Conservation (phyloP, 2,329 filamentous ascomycete species). For the Colletotrichum viniferum region DNA sequence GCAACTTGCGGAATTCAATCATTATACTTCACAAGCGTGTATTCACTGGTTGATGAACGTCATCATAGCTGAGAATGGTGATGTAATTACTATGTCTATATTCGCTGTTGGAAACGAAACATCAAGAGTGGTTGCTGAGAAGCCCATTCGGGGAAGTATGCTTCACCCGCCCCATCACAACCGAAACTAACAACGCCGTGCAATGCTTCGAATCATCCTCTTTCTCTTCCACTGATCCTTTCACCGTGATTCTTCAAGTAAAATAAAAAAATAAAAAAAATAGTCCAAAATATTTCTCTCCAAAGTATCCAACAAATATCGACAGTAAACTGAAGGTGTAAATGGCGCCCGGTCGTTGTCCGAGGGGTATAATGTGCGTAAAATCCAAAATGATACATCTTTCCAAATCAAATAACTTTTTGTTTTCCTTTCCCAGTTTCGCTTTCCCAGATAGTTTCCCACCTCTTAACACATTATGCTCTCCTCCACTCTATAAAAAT, state of each 20-base stretch:
- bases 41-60: background rate
- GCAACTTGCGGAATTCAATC: background rate
- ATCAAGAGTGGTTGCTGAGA: constrained; percentile 1
- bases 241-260: background rate
- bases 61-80: background rate
- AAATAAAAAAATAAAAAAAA: background rate
- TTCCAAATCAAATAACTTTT: background rate
- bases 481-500: background rate
- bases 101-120: background rate
- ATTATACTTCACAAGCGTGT: background rate
- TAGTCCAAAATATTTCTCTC: background rate
- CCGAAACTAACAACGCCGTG: constrained; percentile 1
- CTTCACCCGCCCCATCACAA: background rate
- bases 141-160: background rate
- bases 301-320: background rate
- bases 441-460: background rate
- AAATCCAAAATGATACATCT: background rate
- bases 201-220: background rate
- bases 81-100: background rate
- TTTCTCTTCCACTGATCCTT: background rate
- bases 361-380: constrained; percentile 21
- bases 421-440: background rate
- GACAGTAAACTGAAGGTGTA: background rate
- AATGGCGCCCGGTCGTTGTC: constrained; percentile 1
- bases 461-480: background rate